Evolutionary conservation across 805 yeast species (phyloP).

Genomic region (Yamadazyma kitorensis): DNA sequence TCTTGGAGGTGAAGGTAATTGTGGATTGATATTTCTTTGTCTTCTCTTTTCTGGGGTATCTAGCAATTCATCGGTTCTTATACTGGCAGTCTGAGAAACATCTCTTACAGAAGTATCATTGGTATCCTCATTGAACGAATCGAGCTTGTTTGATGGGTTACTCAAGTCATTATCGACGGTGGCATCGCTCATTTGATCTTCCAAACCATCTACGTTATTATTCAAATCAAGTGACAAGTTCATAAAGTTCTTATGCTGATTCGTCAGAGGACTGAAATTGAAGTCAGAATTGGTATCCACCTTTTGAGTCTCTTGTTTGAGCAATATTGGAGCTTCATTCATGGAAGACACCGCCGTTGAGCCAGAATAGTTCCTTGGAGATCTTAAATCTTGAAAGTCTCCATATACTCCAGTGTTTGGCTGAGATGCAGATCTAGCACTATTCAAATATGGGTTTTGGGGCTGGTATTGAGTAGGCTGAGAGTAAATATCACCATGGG

Average conservation of each 20-base stretch:
- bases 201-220: slow-evolving; percentile 1
- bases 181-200: slow-evolving; percentile 2
- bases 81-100: slow-evolving; percentile 8
- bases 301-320: slow-evolving; percentile 6
- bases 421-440: neutral
- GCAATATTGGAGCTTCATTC: slow-evolving; percentile 6
- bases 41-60: slow-evolving; percentile 11
- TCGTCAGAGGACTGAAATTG: slow-evolving; percentile 15
- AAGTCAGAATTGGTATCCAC: slow-evolving; percentile 10
- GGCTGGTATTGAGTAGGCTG: slow-evolving; percentile 1
- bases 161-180: slow-evolving; percentile 5
- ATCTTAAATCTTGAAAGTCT: slow-evolving; percentile 1
- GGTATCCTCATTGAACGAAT: slow-evolving; percentile 5
- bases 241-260: slow-evolving; percentile 19
- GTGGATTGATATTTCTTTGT: neutral
- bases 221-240: slow-evolving; percentile 19
- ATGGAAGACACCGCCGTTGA: slow-evolving; percentile 12
- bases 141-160: too few species aligned
- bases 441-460: neutral
- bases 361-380: slow-evolving; percentile 12
- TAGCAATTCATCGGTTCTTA: slow-evolving; percentile 13
- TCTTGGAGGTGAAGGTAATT: slow-evolving; percentile 8
- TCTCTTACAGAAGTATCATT: slow-evolving; percentile 11
- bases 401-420: slow-evolving; percentile 1
- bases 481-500: slow-evolving; percentile 3